These are phyloP conservation scores for Aspergillus tanneri DNA, from an alignment of 2,329 filamentous ascomycete genomes.

Conservation along the genomic window DNA sequence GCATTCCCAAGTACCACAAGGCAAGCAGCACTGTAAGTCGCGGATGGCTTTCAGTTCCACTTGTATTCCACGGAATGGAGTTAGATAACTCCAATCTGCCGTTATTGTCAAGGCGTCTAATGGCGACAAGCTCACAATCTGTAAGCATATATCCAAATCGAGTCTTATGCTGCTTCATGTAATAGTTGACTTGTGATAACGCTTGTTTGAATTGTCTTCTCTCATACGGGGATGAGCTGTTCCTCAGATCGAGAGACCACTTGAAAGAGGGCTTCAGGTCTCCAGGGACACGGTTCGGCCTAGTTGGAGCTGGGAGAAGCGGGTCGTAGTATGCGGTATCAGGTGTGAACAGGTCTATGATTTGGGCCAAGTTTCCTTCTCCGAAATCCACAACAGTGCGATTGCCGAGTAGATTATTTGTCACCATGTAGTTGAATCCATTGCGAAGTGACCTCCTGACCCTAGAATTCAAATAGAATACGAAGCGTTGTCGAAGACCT, in stretches of 20 bases:
- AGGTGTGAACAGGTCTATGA: neutral
- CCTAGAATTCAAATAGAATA: neutral
- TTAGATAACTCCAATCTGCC: conserved; percentile 18
- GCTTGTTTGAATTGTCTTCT: conserved; percentile 10
- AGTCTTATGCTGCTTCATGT: conserved; percentile 16
- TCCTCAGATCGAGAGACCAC: conserved; percentile 4
- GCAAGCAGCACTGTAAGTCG: conserved; percentile 18
- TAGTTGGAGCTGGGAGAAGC: neutral
- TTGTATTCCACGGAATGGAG: conserved; percentile 1
- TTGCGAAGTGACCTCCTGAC: conserved; percentile 4
- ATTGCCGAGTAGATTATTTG: neutral
- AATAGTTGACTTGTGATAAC: conserved; percentile 16
- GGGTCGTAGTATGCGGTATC: conserved; percentile 7
- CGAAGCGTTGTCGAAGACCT: neutral
- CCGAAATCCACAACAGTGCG: conserved; percentile 2
- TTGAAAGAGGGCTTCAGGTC: conserved; percentile 5
- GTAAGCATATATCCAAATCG: conserved; percentile 16
- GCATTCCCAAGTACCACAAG: conserved; percentile 26
- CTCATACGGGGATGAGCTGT: neutral
- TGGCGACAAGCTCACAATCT: conserved; percentile 20
- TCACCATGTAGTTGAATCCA: neutral
- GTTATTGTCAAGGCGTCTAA: conserved; percentile 15
- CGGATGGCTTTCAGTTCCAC: conserved; percentile 3
- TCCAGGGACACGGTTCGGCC: conserved; percentile 6
- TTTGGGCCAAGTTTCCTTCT: neutral